These are phyloP conservation scores for Ogataea paradorogensis DNA, from an alignment of 805 yeast genomes.

Conservation along the genomic window DNA sequence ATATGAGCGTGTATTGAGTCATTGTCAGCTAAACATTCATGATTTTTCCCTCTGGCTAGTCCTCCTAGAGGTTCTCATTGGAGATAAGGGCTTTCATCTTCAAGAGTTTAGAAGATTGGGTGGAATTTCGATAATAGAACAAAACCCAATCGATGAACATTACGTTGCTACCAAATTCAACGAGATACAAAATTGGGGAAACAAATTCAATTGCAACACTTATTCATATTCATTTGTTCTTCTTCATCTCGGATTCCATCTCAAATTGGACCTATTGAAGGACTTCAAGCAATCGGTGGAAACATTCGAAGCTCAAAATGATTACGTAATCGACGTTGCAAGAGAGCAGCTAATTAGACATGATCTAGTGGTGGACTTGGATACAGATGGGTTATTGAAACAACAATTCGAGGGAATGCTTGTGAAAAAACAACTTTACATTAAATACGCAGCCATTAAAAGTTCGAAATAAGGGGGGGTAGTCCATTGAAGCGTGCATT, in stretches of 20 bases:
- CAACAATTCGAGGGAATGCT: constrained; percentile 13
- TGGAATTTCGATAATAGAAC: not conserved
- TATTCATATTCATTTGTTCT: constrained; percentile 7
- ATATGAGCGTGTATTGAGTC: constrained; percentile 3
- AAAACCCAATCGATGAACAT: not conserved
- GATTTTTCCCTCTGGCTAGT: constrained; percentile 27
- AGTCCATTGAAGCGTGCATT: constrained; percentile 8
- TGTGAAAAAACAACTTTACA: constrained; percentile 13
- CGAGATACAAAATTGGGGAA: constrained; percentile 16
- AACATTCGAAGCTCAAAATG: constrained; percentile 10
- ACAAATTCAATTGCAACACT: constrained; percentile 6
- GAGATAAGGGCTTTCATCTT: constrained; percentile 12
- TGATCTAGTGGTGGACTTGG: constrained; percentile 3
- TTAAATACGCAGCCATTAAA: constrained; percentile 3
- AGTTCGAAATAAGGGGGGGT: constrained; percentile 1
- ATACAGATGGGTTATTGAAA: constrained; percentile 13
- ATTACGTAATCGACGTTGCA: constrained; percentile 4
- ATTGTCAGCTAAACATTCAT: constrained; percentile 13
- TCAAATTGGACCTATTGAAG: not conserved
- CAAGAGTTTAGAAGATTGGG: constrained; percentile 10
- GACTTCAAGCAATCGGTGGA: constrained; percentile 1
- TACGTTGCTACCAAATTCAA: not conserved
- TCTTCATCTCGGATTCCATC: constrained; percentile 3
- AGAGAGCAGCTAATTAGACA: not conserved
- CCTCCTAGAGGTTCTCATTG: constrained; percentile 12